Evolutionary conservation across 2,329 filamentous ascomycete genomes (phyloP).

Genomic region (Beauveria pseudobassiana): DNA sequence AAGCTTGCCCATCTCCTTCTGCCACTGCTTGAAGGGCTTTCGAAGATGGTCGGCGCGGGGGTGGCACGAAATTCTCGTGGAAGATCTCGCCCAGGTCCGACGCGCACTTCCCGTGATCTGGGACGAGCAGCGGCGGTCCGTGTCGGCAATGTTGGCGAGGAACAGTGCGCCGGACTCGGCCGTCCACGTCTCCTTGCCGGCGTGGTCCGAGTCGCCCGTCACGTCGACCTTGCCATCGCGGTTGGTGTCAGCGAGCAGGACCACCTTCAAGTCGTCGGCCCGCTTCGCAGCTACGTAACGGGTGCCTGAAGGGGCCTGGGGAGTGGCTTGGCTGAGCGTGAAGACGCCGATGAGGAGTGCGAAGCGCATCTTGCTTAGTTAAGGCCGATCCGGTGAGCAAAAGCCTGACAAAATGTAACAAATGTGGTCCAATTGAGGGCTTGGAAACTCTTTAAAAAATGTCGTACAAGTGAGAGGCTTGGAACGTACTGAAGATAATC

Average conservation of each 20-base stretch:
- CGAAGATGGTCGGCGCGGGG: too few relatives aligned
- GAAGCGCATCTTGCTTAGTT: neutral
- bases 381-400: neutral
- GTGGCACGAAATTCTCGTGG: too few relatives aligned
- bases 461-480: too few relatives aligned
- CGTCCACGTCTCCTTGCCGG: conserved; percentile 21
- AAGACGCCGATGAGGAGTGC: neutral
- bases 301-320: neutral
- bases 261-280: neutral
- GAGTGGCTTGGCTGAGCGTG: neutral
- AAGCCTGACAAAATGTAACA: too few relatives aligned
- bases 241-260: conserved; percentile 26
- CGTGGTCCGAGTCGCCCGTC: conserved; percentile 12
- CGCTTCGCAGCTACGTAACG: neutral
- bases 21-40: too few relatives aligned
- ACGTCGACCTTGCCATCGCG: conserved; percentile 24
- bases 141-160: conserved; percentile 30
- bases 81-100: too few relatives aligned
- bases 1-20: too few relatives aligned
- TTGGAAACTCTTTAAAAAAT: too few relatives aligned
- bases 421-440: too few relatives aligned
- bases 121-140: conserved; percentile 21
- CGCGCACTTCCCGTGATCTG: conserved; percentile 18
- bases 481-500: too few relatives aligned
- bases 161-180: conserved; percentile 24